These are phyloP conservation scores for Tillandsia leiboldiana DNA, from an alignment of 176 grass and related monocot genomes.

Conservation along the genomic window DNA sequence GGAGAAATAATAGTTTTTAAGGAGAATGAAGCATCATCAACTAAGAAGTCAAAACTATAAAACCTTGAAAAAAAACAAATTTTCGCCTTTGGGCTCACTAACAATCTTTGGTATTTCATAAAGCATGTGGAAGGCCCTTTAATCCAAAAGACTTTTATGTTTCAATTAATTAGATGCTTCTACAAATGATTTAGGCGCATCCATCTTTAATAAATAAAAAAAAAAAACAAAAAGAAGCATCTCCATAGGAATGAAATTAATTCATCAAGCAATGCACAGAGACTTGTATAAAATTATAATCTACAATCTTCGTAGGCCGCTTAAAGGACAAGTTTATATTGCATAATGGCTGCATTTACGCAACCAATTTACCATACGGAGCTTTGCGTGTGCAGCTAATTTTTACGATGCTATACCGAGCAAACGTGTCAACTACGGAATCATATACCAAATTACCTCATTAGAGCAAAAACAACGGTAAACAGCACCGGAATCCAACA, in stretches of 20 bases:
- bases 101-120: no score
- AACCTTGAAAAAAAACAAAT: neutral
- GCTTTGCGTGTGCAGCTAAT: neutral
- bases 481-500: constrained; percentile 74
- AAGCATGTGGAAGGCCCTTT: no score
- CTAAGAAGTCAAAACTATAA: neutral
- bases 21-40: neutral
- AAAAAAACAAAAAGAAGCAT: neutral
- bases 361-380: no score
- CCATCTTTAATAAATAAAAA: neutral
- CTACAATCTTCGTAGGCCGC: no score
- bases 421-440: neutral
- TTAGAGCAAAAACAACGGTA: constrained; percentile 90
- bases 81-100: no score
- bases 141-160: no score
- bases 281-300: neutral
- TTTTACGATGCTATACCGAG: neutral
- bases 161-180: no score
- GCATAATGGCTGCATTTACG: no score
- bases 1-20: neutral
- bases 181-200: no score
- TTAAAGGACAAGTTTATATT: no score
- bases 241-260: neutral
- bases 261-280: neutral
- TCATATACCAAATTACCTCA: constrained; percentile 34